phyloP scores from a whole-genome alignment of 257 asterid species.

The Parsonsia alboflavescens region DNA sequence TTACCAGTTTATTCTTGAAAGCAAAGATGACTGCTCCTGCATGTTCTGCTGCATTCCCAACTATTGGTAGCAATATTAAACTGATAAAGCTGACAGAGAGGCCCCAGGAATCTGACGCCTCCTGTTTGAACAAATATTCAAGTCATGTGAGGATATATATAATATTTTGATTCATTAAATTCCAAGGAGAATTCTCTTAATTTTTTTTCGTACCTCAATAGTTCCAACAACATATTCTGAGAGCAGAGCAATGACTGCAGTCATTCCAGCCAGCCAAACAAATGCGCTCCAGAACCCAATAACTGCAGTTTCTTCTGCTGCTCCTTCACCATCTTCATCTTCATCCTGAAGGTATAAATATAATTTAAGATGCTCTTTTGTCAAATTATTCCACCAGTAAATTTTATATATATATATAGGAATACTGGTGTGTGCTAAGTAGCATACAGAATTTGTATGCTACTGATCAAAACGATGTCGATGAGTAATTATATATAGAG shows the following conservation, averaged over 20 bases:
- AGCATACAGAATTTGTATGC: too few species aligned
- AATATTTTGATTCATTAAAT: too few species aligned
- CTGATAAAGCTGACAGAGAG: constrained; percentile 80
- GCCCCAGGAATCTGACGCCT: constrained; percentile 78
- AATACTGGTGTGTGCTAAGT: too few species aligned
- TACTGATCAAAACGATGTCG: too few species aligned
- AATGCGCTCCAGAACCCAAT: constrained; percentile 73
- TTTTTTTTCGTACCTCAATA: constrained; percentile 57
- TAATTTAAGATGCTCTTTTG: too few species aligned
- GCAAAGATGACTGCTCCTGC: constrained; percentile 94
- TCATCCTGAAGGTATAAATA: constrained; percentile 16
- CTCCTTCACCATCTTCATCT: constrained; percentile 22
- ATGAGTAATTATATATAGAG: too few species aligned
- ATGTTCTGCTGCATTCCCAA: constrained; percentile 96
- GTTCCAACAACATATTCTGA: constrained; percentile 84
- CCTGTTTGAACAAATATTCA: constrained; percentile 29
- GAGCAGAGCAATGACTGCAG: constrained; percentile 61
- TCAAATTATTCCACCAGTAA: too few species aligned
- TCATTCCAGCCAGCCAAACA: constrained; percentile 67
- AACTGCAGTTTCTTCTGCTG: constrained; percentile 43
- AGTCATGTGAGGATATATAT: neutral
- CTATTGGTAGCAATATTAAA: constrained; percentile 80
- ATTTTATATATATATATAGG: too few species aligned
- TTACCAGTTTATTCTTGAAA: constrained; percentile 81
- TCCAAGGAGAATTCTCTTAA: neutral